phyloP scores from a whole-genome alignment of 345 rosid species.

The Noccaea caerulescens region DNA sequence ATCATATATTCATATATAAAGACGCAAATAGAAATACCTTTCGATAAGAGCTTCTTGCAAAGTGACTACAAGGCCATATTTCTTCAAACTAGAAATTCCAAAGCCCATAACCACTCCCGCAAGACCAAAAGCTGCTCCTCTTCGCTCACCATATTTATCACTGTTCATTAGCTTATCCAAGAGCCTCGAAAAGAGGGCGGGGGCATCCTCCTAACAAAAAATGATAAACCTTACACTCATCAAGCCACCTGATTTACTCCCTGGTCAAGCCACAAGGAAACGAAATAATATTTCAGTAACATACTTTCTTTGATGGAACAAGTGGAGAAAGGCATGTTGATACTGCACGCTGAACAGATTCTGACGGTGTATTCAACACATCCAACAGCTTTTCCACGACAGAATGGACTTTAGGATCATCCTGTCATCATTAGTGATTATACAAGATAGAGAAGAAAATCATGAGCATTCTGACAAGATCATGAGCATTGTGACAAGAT shows the following conservation, averaged over 20 bases:
- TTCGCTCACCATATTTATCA: slow-evolving; percentile 96
- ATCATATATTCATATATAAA: slow-evolving; percentile 7
- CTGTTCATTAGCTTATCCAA: slow-evolving; percentile 85
- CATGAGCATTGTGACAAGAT: not conserved
- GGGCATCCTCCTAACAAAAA: slow-evolving; percentile 71
- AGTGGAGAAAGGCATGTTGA: slow-evolving; percentile 87
- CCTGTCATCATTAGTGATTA: slow-evolving; percentile 55
- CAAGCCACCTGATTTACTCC: slow-evolving; percentile 1
- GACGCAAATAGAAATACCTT: slow-evolving; percentile 55
- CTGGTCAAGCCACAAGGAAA: slow-evolving; percentile 20
- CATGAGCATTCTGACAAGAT: not conserved
- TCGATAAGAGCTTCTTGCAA: slow-evolving; percentile 73
- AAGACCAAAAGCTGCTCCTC: slow-evolving; percentile 99
- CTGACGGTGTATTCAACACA: slow-evolving; percentile 95
- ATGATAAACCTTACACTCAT: slow-evolving; percentile 7
- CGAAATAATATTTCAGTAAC: slow-evolving; percentile 34
- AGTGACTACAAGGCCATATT: slow-evolving; percentile 63
- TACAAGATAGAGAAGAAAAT: slow-evolving; percentile 29
- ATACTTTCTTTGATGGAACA: slow-evolving; percentile 80
- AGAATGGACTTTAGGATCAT: slow-evolving; percentile 91
- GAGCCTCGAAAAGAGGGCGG: slow-evolving; percentile 69
- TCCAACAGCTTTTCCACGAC: slow-evolving; percentile 96
- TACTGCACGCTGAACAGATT: slow-evolving; percentile 98
- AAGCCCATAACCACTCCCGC: slow-evolving; percentile 93
- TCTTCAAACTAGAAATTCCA: slow-evolving; percentile 88